These are phyloP conservation scores for Sporothrix luriei DNA, from an alignment of 2,329 filamentous ascomycete species.

Conservation along the genomic window DNA sequence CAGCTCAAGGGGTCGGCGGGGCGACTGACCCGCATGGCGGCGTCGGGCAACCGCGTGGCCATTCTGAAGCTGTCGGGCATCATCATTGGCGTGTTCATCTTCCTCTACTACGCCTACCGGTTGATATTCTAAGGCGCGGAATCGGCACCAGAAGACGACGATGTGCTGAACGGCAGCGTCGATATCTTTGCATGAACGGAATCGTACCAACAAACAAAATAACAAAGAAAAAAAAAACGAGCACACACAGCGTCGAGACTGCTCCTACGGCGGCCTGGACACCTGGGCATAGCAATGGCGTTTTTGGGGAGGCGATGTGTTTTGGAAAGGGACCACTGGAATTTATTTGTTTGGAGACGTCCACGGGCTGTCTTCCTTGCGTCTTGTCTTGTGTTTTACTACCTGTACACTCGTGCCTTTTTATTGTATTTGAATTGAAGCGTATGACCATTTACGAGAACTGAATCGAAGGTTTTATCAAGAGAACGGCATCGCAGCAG, in stretches of 20 bases:
- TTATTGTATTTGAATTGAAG: background rate
- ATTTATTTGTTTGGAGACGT: constrained; percentile 5
- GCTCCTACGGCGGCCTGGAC: background rate
- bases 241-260: background rate
- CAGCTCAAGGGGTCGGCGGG: constrained; percentile 81
- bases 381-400: background rate
- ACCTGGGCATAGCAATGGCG: constrained; percentile 34
- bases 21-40: constrained; percentile 86
- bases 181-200: background rate
- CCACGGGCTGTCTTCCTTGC: background rate
- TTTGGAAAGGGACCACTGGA: constrained; percentile 4
- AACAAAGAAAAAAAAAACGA: background rate
- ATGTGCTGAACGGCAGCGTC: background rate
- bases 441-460: background rate
- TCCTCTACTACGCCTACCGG: constrained; percentile 73
- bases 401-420: background rate
- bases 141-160: background rate
- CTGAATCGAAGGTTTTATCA: background rate
- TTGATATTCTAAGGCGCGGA: constrained; percentile 57
- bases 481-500: background rate
- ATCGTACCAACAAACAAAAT: background rate
- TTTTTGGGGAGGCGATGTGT: constrained; percentile 24
- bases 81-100: constrained; percentile 69
- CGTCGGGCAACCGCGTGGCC: constrained; percentile 85
- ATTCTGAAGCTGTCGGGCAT: constrained; percentile 88